phyloP scores from a whole-genome alignment of 202 grass and related monocot species.

The Schoenoplectus triqueter region DNA sequence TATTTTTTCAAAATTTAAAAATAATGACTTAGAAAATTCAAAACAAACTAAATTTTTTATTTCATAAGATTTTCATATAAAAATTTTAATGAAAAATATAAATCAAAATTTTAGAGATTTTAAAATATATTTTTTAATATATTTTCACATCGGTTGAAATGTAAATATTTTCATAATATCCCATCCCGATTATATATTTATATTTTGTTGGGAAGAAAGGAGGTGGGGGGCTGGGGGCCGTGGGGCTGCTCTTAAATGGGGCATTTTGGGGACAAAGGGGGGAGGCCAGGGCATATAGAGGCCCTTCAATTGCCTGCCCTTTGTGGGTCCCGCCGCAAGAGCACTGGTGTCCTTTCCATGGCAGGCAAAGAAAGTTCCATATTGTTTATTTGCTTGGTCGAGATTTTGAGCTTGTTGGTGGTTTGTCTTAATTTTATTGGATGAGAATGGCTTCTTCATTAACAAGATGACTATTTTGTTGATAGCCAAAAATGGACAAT shows the following conservation, averaged over 20 bases:
- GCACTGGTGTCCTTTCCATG: constrained; percentile 32
- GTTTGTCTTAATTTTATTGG: constrained; percentile 31
- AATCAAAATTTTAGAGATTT: no score
- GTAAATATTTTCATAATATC: no score
- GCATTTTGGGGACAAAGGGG: constrained; percentile 27
- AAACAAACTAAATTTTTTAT: no score
- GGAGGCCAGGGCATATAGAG: background rate
- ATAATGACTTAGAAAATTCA: no score
- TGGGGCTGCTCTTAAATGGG: constrained; percentile 18
- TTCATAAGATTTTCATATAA: no score
- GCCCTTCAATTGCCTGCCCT: constrained; percentile 7
- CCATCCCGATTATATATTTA: background rate
- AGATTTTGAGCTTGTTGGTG: constrained; percentile 12
- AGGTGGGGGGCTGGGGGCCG: background rate
- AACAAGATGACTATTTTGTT: constrained; percentile 17
- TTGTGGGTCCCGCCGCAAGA: constrained; percentile 35
- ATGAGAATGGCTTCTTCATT: constrained; percentile 1
- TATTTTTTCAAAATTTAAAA: no score
- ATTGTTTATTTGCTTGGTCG: constrained; percentile 37
- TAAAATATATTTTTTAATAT: no score
- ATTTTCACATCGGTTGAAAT: no score
- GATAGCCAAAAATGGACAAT: constrained; percentile 35
- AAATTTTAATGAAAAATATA: no score
- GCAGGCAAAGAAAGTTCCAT: constrained; percentile 38
- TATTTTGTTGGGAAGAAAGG: background rate